These are phyloP conservation scores for Talinum fruticosum DNA, from an alignment of 148 eudicot species.

Conservation along the genomic window DNA sequence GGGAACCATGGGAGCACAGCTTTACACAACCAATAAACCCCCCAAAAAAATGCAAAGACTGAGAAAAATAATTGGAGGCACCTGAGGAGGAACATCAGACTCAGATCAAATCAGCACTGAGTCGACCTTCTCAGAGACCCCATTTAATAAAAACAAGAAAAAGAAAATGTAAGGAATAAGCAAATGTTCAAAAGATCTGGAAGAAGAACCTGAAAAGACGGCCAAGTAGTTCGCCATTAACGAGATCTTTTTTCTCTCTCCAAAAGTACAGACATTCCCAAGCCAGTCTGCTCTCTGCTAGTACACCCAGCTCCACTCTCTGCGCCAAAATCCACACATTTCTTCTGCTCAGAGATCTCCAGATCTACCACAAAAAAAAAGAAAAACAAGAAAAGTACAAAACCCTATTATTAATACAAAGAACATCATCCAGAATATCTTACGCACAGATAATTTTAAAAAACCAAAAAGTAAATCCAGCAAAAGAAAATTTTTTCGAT, in stretches of 20 bases:
- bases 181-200: neutral
- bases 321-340: conserved; percentile 21
- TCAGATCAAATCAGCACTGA: conserved; percentile 19
- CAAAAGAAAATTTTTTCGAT: no score
- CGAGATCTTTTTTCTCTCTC: neutral
- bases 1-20: no score
- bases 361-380: neutral
- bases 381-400: neutral
- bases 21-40: no score
- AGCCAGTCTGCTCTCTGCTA: neutral
- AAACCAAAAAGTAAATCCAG: neutral
- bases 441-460: neutral
- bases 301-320: neutral
- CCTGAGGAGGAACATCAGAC: conserved; percentile 11
- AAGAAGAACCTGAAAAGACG: conserved; percentile 2
- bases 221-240: neutral
- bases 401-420: neutral
- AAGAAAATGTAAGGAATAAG: neutral
- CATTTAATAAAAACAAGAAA: conserved; percentile 2
- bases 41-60: no score
- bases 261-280: conserved; percentile 28
- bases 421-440: no score
- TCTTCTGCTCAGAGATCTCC: conserved; percentile 2
- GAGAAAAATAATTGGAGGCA: no score
- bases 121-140: neutral